Percentiles rank a stretch among this genome's conserved stretches.
These are phyloP conservation scores for Daldinia childiae DNA, from an alignment of 495 filamentous ascomycete species.

Conservation along the genomic window DNA sequence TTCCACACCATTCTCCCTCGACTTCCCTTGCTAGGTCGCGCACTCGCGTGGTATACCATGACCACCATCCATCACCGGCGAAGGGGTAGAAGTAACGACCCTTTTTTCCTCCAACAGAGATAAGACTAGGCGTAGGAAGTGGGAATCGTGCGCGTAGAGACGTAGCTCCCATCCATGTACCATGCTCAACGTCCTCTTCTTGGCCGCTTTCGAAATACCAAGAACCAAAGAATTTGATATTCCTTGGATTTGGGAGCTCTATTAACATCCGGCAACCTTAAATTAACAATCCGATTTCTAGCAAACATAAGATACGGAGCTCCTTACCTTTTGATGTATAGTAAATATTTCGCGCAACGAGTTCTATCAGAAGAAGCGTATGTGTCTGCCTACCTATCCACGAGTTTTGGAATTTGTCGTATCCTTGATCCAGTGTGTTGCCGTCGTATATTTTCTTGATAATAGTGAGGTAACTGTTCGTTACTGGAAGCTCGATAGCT, in stretches of 20 bases:
- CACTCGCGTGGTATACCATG: constrained; percentile 37
- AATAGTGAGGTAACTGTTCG: neutral
- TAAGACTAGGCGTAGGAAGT: constrained; percentile 18
- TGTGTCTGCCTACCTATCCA: constrained; percentile 32
- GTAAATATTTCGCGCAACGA: constrained; percentile 15
- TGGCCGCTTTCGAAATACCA: constrained; percentile 17
- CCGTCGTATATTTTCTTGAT: constrained; percentile 8
- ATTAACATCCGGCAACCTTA: neutral
- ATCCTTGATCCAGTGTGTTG: neutral
- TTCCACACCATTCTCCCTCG: constrained; percentile 33
- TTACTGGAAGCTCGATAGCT: neutral
- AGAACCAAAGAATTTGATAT: constrained; percentile 25
- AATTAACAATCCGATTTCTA: neutral
- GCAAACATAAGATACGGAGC: neutral
- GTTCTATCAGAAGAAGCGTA: constrained; percentile 16
- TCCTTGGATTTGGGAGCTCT: constrained; percentile 22
- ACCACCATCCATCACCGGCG: constrained; percentile 33
- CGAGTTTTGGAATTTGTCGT: constrained; percentile 15
- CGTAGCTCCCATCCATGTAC: neutral
- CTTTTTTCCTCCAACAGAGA: neutral
- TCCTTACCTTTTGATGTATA: constrained; percentile 6
- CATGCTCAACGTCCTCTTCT: neutral
- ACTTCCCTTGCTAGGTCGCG: constrained; percentile 24
- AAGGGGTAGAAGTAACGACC: constrained; percentile 34
- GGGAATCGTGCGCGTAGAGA: constrained; percentile 29